A percentile compares a stretch with the other conserved stretches of the same genome.
Evolutionary conservation across 2,329 filamentous ascomycete genomes (phyloP).

Genomic region (Fusarium equiseti): DNA sequence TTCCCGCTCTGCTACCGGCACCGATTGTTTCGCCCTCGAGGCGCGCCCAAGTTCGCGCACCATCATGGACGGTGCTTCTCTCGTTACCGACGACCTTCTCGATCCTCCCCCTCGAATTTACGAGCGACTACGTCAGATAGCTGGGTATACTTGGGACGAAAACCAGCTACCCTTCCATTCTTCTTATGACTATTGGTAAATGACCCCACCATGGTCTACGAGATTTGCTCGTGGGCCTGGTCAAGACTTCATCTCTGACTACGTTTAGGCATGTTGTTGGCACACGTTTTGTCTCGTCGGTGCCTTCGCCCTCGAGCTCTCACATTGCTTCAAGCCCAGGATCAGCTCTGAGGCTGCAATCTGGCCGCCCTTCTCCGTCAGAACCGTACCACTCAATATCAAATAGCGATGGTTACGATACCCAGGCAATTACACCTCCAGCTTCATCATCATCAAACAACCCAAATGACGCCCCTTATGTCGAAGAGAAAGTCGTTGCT

Average conservation of each 20-base stretch:
- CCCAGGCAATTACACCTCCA: slow-evolving; percentile 52
- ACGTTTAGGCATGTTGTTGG: slow-evolving; percentile 73
- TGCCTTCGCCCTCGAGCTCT: slow-evolving; percentile 60
- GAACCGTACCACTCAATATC: slow-evolving; percentile 55
- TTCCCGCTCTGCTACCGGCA: slow-evolving; percentile 34
- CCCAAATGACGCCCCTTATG: slow-evolving; percentile 62
- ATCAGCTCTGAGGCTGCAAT: slow-evolving; percentile 56
- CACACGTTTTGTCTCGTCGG: slow-evolving; percentile 67
- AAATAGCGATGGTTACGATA: slow-evolving; percentile 54
- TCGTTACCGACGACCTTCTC: slow-evolving; percentile 65
- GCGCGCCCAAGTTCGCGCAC: slow-evolving; percentile 45
- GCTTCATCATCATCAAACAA: slow-evolving; percentile 50
- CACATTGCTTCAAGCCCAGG: slow-evolving; percentile 60
- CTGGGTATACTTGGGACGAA: slow-evolving; percentile 83
- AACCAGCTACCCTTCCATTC: slow-evolving; percentile 68
- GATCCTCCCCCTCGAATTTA: slow-evolving; percentile 77
- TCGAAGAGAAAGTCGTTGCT: slow-evolving; percentile 79
- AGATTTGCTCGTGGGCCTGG: neutral
- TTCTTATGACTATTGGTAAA: slow-evolving; percentile 89
- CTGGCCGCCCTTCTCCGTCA: slow-evolving; percentile 58
- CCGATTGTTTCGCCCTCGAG: slow-evolving; percentile 37
- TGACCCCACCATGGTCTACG: slow-evolving; percentile 8
- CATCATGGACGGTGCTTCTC: slow-evolving; percentile 65
- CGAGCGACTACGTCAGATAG: slow-evolving; percentile 78
- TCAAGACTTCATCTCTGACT: slow-evolving; percentile 24